Evolutionary conservation across 768 basidiomycete species (phyloP), one percentile per base, ranked within the genome.

Genomic region (Lactifluus volemus): DNA sequence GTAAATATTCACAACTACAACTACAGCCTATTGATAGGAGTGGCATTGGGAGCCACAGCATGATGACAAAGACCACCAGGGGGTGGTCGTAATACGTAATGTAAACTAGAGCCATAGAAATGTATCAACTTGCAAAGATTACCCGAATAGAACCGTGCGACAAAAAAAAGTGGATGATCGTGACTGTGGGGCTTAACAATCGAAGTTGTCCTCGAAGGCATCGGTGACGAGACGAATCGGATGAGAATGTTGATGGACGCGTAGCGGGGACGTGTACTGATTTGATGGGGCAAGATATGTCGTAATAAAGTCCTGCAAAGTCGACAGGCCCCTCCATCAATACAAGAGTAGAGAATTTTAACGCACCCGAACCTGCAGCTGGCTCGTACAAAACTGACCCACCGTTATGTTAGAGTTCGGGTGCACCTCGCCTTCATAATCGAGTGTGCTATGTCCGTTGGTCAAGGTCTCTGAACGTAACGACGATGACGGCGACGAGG

Each of bases 161-260:
- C 34, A 17, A 4, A 39, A 47, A 38, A 38, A 11, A 3, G 21
- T 5, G 3, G 9, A 14, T n/a, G 4, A 6, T 53, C 47, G 50
- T 4, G 34, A 8, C 9, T n/a, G 15, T 34, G 25, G 45, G 38
- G 12, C 25, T 8, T 58, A 53, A 10, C 19, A 2, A 6, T 49
- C 58, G 3, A 30, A 15, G 36, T 29, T 8, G 8, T 59, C 55
- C 17, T 29, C 7, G 48, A 51, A 68, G 74, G 83, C 71, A 62
- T 88, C 83, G 1, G 84, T 84, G 41, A 82, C 83, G 34, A 88
- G 68, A 53, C 78, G 75, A 52, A 86, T 80, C 1, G 83, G 79
- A 60, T 82, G 74, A 12, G 73, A 73, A 51, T 83, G 67, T 67
- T 79, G 79, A 17, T 68, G 60, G 25, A 68, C 77, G 59, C 56